Conservation (phyloP, 495 filamentous ascomycete genomes). For the Aspergillus avenaceus region DNA sequence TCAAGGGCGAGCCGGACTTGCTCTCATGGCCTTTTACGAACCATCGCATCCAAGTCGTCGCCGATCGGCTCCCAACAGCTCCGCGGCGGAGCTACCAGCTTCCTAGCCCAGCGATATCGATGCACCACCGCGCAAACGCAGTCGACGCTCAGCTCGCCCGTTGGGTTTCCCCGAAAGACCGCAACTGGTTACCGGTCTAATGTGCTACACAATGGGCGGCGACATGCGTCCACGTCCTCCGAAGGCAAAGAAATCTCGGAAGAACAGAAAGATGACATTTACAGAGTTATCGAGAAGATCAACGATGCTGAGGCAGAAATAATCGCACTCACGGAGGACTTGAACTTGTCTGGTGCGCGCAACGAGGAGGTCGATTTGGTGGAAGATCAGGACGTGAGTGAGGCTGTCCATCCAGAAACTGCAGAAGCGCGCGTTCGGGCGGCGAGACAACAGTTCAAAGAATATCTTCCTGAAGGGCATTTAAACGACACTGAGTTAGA, state of each 20-base stretch:
- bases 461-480: slow-evolving; percentile 70
- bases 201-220: slow-evolving; percentile 10
- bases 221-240: slow-evolving; percentile 23
- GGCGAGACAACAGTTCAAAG: slow-evolving; percentile 70
- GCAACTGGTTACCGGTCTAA: neutral
- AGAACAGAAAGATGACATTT: slow-evolving; percentile 26
- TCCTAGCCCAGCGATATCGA: slow-evolving; percentile 14
- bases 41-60: slow-evolving; percentile 12
- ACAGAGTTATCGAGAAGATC: slow-evolving; percentile 37
- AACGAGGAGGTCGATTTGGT: slow-evolving; percentile 16
- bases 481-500: slow-evolving; percentile 65
- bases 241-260: slow-evolving; percentile 11
- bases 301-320: slow-evolving; percentile 32
- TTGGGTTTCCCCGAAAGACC: neutral
- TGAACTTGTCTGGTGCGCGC: slow-evolving; percentile 27
- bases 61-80: slow-evolving; percentile 22
- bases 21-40: slow-evolving; percentile 24
- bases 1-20: slow-evolving; percentile 26
- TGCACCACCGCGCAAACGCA: slow-evolving; percentile 9
- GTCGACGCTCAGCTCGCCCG: slow-evolving; percentile 1
- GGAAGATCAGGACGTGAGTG: too few relatives aligned
- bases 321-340: slow-evolving; percentile 30
- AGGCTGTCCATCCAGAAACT: slow-evolving; percentile 37
- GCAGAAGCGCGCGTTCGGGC: slow-evolving; percentile 62
- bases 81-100: slow-evolving; percentile 23